These are phyloP conservation scores for Hippophae gyantsensis DNA, from an alignment of 306 rosid species.

Conservation along the genomic window DNA sequence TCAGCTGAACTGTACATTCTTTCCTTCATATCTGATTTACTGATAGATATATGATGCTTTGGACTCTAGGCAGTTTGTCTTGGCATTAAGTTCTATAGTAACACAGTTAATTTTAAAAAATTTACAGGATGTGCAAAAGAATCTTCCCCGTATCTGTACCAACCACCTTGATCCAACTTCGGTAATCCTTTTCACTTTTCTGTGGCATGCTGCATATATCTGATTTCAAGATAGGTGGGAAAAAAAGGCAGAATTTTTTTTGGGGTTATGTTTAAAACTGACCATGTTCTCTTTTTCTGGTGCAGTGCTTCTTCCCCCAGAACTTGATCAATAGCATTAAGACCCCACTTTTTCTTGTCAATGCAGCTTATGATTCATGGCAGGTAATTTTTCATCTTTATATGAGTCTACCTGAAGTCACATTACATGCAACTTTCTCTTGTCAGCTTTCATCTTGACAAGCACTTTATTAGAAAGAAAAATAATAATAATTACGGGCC, in stretches of 20 bases:
- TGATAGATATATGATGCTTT: too few relatives aligned
- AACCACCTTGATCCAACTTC: constrained; percentile 71
- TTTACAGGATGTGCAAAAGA: constrained; percentile 53
- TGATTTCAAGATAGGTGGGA: constrained; percentile 1
- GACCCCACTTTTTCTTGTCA: constrained; percentile 84
- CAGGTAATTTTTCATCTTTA: constrained; percentile 47
- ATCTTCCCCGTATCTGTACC: constrained; percentile 61
- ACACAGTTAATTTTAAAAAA: constrained; percentile 9
- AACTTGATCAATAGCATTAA: constrained; percentile 50
- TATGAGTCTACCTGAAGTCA: constrained; percentile 5
- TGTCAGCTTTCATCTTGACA: not conserved
- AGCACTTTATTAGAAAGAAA: constrained; percentile 3
- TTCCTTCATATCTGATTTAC: too few relatives aligned
- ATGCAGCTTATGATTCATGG: constrained; percentile 96
- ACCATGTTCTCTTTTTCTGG: constrained; percentile 12
- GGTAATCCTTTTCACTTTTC: constrained; percentile 30
- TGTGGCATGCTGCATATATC: not conserved
- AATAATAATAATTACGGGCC: not conserved
- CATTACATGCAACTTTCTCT: not conserved
- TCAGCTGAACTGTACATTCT: too few relatives aligned
- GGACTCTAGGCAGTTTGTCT: not conserved
- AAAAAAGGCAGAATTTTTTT: not conserved
- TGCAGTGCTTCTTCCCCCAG: constrained; percentile 95
- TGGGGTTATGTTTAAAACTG: constrained; percentile 12
- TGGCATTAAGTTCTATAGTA: constrained; percentile 5